phyloP scores from a whole-genome alignment of 805 yeast genomes.

The Candida saitoana region DNA sequence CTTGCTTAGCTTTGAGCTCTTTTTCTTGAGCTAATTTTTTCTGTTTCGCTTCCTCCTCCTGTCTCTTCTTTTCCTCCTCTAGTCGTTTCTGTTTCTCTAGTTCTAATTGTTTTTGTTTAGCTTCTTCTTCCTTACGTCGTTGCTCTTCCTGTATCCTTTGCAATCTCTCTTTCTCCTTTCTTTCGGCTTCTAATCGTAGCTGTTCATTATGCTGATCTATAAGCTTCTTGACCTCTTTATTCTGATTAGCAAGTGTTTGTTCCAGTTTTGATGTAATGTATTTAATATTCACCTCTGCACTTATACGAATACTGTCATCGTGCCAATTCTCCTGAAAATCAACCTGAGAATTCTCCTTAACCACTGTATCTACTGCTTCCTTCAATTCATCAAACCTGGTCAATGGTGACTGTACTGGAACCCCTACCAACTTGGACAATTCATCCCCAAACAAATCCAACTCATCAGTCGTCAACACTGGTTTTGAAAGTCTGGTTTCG shows the following conservation, averaged over 20 bases:
- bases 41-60: constrained; percentile 10
- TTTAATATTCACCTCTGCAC: constrained; percentile 10
- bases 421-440: background rate
- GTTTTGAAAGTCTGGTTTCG: background rate
- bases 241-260: constrained; percentile 9
- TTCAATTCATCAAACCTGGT: constrained; percentile 6
- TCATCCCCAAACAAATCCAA: constrained; percentile 1
- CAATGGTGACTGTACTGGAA: background rate
- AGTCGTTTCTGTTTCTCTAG: constrained; percentile 7
- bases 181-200: constrained; percentile 19
- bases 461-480: background rate
- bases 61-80: constrained; percentile 8
- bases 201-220: constrained; percentile 17
- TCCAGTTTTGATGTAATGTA: constrained; percentile 3
- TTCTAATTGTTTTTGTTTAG: constrained; percentile 13
- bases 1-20: constrained; percentile 16
- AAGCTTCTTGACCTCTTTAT: constrained; percentile 13
- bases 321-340: background rate
- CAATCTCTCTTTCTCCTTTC: constrained; percentile 16
- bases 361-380: background rate
- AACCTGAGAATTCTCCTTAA: background rate
- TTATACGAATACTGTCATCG: constrained; percentile 16
- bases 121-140: constrained; percentile 13
- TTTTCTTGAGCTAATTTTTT: constrained; percentile 8
- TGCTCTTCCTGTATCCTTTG: constrained; percentile 19